phyloP scores from a whole-genome alignment of 192 early-diverging fungal species.

The Coemansia sp. region DNA sequence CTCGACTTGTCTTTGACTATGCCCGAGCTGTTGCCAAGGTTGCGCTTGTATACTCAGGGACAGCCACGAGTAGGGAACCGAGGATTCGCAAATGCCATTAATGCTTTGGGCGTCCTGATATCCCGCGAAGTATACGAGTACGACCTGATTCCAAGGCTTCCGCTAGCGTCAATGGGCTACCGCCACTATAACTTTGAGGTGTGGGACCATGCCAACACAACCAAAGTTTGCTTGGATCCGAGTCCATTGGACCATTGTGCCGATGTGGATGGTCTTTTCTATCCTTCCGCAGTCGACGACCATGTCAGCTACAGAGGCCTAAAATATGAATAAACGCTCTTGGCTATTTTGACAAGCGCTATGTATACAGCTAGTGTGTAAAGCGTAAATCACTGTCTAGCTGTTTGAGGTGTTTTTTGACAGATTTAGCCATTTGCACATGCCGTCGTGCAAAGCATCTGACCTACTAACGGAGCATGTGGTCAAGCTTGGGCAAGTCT shows the following conservation, averaged over 20 bases:
- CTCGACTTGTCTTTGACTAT: slow-evolving; percentile 23
- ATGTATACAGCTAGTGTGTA: background rate
- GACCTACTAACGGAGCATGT: background rate
- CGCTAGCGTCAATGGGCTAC: slow-evolving; percentile 25
- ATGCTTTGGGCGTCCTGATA: slow-evolving; percentile 16
- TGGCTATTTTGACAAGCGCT: background rate
- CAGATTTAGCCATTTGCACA: background rate
- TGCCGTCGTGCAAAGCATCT: background rate
- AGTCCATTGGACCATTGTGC: slow-evolving; percentile 18
- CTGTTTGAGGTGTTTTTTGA: background rate
- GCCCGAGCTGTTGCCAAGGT: slow-evolving; percentile 15
- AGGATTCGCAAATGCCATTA: slow-evolving; percentile 33
- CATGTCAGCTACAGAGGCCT: slow-evolving; percentile 36
- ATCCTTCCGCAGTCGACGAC: slow-evolving; percentile 16
- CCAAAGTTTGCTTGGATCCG: slow-evolving; percentile 18
- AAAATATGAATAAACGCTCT: slow-evolving; percentile 20
- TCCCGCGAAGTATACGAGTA: slow-evolving; percentile 42
- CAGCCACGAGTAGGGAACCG: slow-evolving; percentile 49
- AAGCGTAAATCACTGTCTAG: background rate
- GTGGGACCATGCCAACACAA: slow-evolving; percentile 39
- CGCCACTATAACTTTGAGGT: slow-evolving; percentile 33
- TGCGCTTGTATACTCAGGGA: slow-evolving; percentile 39
- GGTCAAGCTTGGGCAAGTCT: background rate
- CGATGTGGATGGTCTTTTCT: background rate
- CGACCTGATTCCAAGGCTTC: slow-evolving; percentile 38